These are phyloP conservation scores for Pseudodiploospora longispora DNA, from an alignment of 2,329 filamentous ascomycete species.

Conservation along the genomic window DNA sequence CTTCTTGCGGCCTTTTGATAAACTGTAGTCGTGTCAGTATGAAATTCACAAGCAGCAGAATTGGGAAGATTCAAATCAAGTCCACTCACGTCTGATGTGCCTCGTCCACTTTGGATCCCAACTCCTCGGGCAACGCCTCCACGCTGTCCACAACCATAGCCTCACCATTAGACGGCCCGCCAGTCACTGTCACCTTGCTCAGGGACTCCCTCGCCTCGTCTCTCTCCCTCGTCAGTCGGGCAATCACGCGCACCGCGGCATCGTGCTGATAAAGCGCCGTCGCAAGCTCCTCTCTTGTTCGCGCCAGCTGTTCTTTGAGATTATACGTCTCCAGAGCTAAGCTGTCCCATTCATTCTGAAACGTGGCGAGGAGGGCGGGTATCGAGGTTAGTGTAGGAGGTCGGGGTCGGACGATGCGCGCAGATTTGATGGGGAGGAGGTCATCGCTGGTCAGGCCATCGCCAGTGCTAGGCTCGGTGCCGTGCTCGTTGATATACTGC, in stretches of 20 bases:
- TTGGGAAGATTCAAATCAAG: neutral
- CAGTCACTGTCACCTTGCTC: constrained; percentile 71
- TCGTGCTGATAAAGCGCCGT: constrained; percentile 95
- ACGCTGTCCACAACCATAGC: constrained; percentile 83
- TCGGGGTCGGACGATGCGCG: constrained; percentile 76
- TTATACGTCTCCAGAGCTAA: constrained; percentile 87
- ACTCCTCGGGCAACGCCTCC: constrained; percentile 62
- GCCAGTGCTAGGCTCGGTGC: constrained; percentile 83
- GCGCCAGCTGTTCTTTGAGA: constrained; percentile 77
- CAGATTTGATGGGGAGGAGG: constrained; percentile 77
- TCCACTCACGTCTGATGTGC: constrained; percentile 67
- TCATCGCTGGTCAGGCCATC: constrained; percentile 79
- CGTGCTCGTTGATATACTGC: constrained; percentile 87
- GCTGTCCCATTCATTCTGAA: constrained; percentile 98
- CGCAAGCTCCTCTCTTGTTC: constrained; percentile 87
- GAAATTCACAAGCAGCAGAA: neutral
- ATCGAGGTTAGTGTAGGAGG: constrained; percentile 94
- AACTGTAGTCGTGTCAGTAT: constrained; percentile 38
- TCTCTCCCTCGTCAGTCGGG: constrained; percentile 78
- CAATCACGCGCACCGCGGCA: constrained; percentile 92
- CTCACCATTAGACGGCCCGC: constrained; percentile 55
- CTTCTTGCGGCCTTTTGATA: constrained; percentile 85
- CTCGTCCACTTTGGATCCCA: constrained; percentile 67
- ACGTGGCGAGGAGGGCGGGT: constrained; percentile 83
- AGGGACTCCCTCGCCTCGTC: constrained; percentile 88